These are phyloP conservation scores for Pilobolus umbonatus DNA, from an alignment of 192 early-diverging fungal genomes.

Conservation along the genomic window DNA sequence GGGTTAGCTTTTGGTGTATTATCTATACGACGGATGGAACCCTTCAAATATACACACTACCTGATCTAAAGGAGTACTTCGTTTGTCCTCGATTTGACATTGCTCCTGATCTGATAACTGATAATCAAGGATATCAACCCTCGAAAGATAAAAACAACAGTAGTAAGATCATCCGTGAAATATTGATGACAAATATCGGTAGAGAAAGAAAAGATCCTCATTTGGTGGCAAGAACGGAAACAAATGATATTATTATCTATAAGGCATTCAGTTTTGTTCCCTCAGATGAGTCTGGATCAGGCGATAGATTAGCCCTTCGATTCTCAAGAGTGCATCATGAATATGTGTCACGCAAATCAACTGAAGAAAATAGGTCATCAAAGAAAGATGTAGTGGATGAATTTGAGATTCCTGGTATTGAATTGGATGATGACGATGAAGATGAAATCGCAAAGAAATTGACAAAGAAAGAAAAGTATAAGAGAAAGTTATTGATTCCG, in stretches of 20 bases:
- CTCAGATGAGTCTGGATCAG: slow-evolving; percentile 18
- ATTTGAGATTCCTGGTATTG: slow-evolving; percentile 25
- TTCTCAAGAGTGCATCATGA: slow-evolving; percentile 62
- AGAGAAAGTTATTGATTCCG: slow-evolving; percentile 31
- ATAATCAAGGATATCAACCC: slow-evolving; percentile 23
- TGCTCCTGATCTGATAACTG: slow-evolving; percentile 49
- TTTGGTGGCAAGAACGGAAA: slow-evolving; percentile 58
- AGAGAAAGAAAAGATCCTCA: slow-evolving; percentile 53
- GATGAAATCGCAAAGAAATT: slow-evolving; percentile 19
- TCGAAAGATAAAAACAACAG: slow-evolving; percentile 30
- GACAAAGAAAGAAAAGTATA: background rate
- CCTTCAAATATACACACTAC: slow-evolving; percentile 50
- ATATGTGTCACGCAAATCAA: slow-evolving; percentile 53
- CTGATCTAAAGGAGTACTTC: slow-evolving; percentile 53
- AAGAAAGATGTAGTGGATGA: slow-evolving; percentile 22
- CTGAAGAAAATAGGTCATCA: slow-evolving; percentile 6
- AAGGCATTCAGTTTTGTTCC: slow-evolving; percentile 54
- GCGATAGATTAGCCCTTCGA: slow-evolving; percentile 57
- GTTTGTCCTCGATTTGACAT: slow-evolving; percentile 54
- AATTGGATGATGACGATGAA: slow-evolving; percentile 25
- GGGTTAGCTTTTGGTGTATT: slow-evolving; percentile 58
- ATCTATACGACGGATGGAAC: slow-evolving; percentile 58
- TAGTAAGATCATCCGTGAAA: slow-evolving; percentile 60
- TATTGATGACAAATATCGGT: slow-evolving; percentile 65
- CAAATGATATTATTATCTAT: slow-evolving; percentile 71